Evolutionary conservation across 495 filamentous ascomycete genomes (phyloP), one percentile per base, ranked within the genome.

Genomic region (Penicillium subrubescens): DNA sequence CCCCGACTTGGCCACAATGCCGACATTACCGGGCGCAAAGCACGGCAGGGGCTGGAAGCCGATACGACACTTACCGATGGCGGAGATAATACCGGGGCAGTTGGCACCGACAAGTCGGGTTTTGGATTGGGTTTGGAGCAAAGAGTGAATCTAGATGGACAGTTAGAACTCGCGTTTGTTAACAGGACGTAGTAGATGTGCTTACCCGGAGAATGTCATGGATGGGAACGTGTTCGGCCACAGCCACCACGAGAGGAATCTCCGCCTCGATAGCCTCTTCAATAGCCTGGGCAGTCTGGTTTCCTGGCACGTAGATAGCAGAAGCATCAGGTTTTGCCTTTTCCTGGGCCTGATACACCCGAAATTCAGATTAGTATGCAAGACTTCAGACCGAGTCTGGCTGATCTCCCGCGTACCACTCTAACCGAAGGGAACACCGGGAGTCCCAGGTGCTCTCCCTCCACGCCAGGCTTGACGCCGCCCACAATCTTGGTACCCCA

Each of bases 401-500:
- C 21, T 39, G 21, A 19, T 29, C 12, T 43, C 33, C 21, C 12
- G 66, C 80, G 35, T 75, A 88, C 87, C 72, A 82, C 84, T 67
- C 83, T 83, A 23, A 96, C 89, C 21, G 84, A 88, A 8, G 90
- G 88, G 15, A 96, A 82, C 3, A 97, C 84, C 0, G 93, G 93
- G 34, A 94, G 81, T 2, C 89, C 91, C 31, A 96, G 80, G 75
- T 97, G 93, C 68, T 92, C 88, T 29, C 89, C 90, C 60, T 87
- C 84, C 34, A 88, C 87, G 2, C 89, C 88, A 0, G 92, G 93
- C 55, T 86, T 93, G 11, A 96, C 91, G 41, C 93, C 93, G 15
- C 93, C 93, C 0, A 96, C 90, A 59, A 97, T 92, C 27, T 91
- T 90, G 39, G 93, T 96, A 5, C 93, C 93, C 85, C 90, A 97